These are phyloP conservation scores for Pseudohyphozyma bogoriensis DNA, from an alignment of 768 basidiomycete genomes.

Conservation along the genomic window DNA sequence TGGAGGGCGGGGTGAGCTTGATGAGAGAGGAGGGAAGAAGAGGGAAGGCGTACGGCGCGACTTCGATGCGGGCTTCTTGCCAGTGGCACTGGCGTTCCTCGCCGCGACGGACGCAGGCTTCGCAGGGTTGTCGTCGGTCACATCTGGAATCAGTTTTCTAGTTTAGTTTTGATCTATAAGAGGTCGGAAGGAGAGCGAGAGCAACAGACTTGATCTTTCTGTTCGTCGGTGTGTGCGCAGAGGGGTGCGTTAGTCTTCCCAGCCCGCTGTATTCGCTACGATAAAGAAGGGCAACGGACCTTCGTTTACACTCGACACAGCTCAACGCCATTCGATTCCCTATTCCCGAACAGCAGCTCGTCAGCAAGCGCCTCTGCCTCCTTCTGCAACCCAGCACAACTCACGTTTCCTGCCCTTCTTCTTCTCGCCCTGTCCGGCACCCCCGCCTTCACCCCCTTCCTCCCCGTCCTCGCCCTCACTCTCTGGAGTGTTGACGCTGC, in stretches of 20 bases:
- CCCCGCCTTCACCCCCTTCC: not conserved
- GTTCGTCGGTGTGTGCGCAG: not conserved
- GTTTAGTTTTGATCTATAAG: too few species aligned
- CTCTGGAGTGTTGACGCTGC: too few species aligned
- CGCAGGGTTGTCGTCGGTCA: conserved; percentile 73
- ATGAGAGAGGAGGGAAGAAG: not conserved
- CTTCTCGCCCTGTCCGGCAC: not conserved
- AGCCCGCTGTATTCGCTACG: too few species aligned
- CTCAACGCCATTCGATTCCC: not conserved
- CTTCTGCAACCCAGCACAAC: too few species aligned
- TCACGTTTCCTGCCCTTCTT: not conserved
- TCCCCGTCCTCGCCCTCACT: not conserved
- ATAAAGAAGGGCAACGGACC: not conserved
- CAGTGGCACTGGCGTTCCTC: conserved; percentile 73
- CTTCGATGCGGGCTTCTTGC: conserved; percentile 57
- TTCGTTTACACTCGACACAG: not conserved
- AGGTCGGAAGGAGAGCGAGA: too few species aligned
- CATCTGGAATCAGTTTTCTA: conserved; percentile 73
- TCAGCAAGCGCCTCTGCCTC: too few species aligned
- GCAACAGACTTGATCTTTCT: not conserved
- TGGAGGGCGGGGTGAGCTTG: not conserved
- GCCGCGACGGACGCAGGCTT: conserved; percentile 66
- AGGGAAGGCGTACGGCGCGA: conserved; percentile 53
- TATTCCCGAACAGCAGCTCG: too few species aligned
- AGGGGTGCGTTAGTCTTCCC: not conserved